phyloP scores from a whole-genome alignment of 768 basidiomycete species.

The Sarcodon aspratus region DNA sequence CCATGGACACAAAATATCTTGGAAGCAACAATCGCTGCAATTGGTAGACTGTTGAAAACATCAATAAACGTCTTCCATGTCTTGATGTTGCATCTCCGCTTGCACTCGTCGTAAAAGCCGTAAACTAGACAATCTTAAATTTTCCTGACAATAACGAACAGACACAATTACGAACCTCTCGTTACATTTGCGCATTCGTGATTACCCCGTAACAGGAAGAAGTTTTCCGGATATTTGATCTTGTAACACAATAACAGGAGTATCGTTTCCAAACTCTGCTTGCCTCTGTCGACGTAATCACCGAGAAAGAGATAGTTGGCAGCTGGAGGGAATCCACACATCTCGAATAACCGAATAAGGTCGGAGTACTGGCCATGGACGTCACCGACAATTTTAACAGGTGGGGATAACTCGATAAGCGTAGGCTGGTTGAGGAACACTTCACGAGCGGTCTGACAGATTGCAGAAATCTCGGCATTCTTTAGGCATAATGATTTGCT shows the following conservation, averaged over 20 bases:
- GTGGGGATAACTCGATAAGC: slow-evolving; percentile 91
- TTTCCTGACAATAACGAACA: not conserved
- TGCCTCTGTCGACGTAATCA: slow-evolving; percentile 98
- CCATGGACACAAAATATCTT: slow-evolving; percentile 99
- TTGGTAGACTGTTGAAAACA: slow-evolving; percentile 98
- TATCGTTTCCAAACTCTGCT: slow-evolving; percentile 97
- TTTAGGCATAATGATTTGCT: slow-evolving; percentile 93
- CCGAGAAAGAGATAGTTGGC: slow-evolving; percentile 98
- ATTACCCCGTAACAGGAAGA: slow-evolving; percentile 94
- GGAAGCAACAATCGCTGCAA: slow-evolving; percentile 95
- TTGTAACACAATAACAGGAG: slow-evolving; percentile 96
- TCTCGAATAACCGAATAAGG: slow-evolving; percentile 96
- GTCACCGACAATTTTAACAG: slow-evolving; percentile 99
- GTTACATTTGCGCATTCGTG: slow-evolving; percentile 99
- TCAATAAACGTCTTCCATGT: slow-evolving; percentile 99
- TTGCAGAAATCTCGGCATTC: slow-evolving; percentile 88
- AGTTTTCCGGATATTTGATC: slow-evolving; percentile 99
- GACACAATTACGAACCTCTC: slow-evolving; percentile 52
- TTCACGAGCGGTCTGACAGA: slow-evolving; percentile 92
- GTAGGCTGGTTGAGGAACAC: slow-evolving; percentile 96
- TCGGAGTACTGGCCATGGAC: slow-evolving; percentile 99
- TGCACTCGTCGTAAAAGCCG: slow-evolving; percentile 99
- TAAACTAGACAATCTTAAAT: slow-evolving; percentile 51
- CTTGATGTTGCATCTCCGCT: slow-evolving; percentile 98
- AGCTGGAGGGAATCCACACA: slow-evolving; percentile 97